Percentiles rank a stretch among this genome's conserved stretches.
Conservation (phyloP, 140 eudicot genomes). For the Cichorium intybus region DNA sequence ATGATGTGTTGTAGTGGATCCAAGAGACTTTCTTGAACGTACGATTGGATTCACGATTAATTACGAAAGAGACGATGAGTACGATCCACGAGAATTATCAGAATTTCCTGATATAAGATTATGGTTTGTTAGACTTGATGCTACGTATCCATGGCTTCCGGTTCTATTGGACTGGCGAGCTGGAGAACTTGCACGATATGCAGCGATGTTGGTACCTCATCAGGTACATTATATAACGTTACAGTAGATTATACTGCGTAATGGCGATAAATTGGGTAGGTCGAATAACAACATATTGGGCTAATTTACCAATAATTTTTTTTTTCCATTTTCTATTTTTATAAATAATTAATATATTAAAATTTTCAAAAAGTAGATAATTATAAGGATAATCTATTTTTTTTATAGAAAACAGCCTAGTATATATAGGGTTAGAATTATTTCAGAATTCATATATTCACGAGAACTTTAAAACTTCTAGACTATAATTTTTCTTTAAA, state of each 20-base stretch:
- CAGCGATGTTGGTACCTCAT: slow-evolving; percentile 94
- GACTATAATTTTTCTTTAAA: too few relatives aligned
- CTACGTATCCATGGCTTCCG: slow-evolving; percentile 90
- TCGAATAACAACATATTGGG: not conserved
- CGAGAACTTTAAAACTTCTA: too few relatives aligned
- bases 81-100: slow-evolving; percentile 78
- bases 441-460: too few relatives aligned
- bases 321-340: too few relatives aligned
- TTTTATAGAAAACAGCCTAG: too few relatives aligned
- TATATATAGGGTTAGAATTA: too few relatives aligned
- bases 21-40: slow-evolving; percentile 69
- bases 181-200: slow-evolving; percentile 96
- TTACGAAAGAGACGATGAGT: slow-evolving; percentile 59
- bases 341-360: too few relatives aligned
- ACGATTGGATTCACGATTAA: slow-evolving; percentile 85
- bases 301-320: too few relatives aligned
- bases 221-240: slow-evolving; percentile 45
- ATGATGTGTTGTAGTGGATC: slow-evolving; percentile 42
- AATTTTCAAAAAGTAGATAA: too few relatives aligned
- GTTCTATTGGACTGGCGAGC: slow-evolving; percentile 85
- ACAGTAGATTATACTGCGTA: too few relatives aligned
- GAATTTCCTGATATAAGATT: slow-evolving; percentile 86
- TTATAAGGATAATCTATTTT: too few relatives aligned
- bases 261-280: too few relatives aligned
- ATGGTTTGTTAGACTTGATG: slow-evolving; percentile 93